These are phyloP conservation scores for Mycosphaerelloides madeirae DNA, from an alignment of 2,329 filamentous ascomycete species.

Conservation along the genomic window DNA sequence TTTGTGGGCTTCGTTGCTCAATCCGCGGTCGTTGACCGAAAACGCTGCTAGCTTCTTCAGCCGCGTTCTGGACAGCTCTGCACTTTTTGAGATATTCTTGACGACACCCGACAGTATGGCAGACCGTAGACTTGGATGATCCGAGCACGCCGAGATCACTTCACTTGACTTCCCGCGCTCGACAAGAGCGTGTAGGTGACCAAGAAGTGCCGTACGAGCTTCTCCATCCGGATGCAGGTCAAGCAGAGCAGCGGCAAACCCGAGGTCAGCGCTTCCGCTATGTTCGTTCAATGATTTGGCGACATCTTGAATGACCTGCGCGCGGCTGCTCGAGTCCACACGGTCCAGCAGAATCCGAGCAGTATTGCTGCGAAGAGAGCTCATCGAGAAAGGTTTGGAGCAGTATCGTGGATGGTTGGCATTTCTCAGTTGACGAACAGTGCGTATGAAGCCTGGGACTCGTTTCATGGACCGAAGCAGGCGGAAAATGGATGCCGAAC, in stretches of 20 bases:
- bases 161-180: constrained; percentile 12
- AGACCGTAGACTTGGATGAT: constrained; percentile 13
- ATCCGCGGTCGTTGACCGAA: too few species aligned
- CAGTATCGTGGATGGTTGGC: background rate
- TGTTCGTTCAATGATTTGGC: constrained; percentile 10
- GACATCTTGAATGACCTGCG: constrained; percentile 16
- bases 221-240: constrained; percentile 10
- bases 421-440: too few species aligned
- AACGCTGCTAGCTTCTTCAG: too few species aligned
- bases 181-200: constrained; percentile 12
- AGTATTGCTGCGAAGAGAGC: constrained; percentile 13
- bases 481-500: too few species aligned
- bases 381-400: constrained; percentile 11
- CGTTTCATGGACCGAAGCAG: too few species aligned
- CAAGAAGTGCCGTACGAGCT: constrained; percentile 7
- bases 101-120: constrained; percentile 7
- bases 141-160: constrained; percentile 16
- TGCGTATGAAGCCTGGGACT: too few species aligned
- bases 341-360: constrained; percentile 21
- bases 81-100: background rate
- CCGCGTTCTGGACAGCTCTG: background rate
- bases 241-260: constrained; percentile 18
- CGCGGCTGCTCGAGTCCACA: constrained; percentile 16
- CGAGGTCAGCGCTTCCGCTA: constrained; percentile 17
- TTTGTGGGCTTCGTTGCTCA: too few species aligned